Base-by-base conservation (phyloP, 208 protist genomes). In the Acanthamoeba triangularis region DNA sequence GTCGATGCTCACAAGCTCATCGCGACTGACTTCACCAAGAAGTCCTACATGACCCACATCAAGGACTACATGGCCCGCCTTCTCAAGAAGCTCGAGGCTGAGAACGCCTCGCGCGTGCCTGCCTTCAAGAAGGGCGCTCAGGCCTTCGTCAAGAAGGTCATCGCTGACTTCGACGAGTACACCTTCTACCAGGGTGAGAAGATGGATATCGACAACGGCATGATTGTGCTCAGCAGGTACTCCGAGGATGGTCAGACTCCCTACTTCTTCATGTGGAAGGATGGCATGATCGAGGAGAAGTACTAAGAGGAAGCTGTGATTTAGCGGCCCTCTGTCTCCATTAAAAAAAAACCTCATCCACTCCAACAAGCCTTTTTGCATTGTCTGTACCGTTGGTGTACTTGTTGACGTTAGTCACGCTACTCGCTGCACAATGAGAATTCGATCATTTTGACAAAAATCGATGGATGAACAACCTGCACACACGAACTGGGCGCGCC, bases 31-130 rank as follows among this genome's bases (percentile, higher is more conserved):
- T 97, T 97, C n/a, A 93, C 94, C 54, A 97, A 97, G 67, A 97
- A 97, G 84, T 49, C n/a, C 10, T 97, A 96, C 72, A 44, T 97
- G 49, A 93, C 84, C 56, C 96, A 97, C 82, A 93, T 97, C 61
- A 97, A 97, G 94, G 92, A 61, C 56, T 97, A 97, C 87, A 97
- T 97, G 93, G 96, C 95, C 52, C 82, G 67, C 25, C 44, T 97
- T 33, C 54, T 72, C 13, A 30, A 41, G 20, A 47, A 97, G 13
- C 93, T 97, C n/a, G 82, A 91, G 23, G 30, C 54, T 33, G 82
- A 88, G 25, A 96, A 95, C 52, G 82, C 95, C 74, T 74, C 54
- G 33, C 91, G 95, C 54, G 85, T 97, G 63, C 90, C 35, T 35
- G 16, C 49, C 18, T 97, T 97, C 87, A 96, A 96, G 93, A 96